Evolutionary conservation across 345 rosid species (phyloP).

Genomic region (Acer yangbiense): DNA sequence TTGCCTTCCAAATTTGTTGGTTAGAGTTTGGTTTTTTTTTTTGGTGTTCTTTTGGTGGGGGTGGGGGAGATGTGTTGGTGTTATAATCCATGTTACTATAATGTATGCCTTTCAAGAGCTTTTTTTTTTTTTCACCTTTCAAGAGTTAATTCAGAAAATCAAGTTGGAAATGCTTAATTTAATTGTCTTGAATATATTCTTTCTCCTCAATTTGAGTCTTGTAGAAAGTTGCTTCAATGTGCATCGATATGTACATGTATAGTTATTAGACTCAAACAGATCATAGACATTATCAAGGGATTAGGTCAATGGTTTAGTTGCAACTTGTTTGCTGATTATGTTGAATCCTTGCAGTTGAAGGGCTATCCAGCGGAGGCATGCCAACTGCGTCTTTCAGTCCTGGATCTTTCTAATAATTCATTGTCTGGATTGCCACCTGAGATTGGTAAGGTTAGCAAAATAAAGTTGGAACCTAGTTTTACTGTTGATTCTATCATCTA

Average conservation of each 20-base stretch:
- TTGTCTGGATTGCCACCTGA: slow-evolving; percentile 84
- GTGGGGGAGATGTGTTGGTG: neutral
- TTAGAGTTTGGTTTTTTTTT: too few relatives aligned
- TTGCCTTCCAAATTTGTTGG: neutral
- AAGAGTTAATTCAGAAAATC: neutral
- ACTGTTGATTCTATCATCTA: neutral
- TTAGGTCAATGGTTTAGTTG: neutral
- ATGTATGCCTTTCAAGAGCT: neutral
- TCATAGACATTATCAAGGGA: neutral
- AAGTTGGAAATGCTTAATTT: neutral
- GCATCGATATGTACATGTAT: neutral
- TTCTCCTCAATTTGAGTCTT: neutral
- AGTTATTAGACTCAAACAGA: neutral
- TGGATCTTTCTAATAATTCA: slow-evolving; percentile 94
- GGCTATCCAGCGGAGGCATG: slow-evolving; percentile 86
- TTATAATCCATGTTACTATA: neutral
- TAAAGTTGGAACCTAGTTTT: slow-evolving; percentile 17
- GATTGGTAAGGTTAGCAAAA: slow-evolving; percentile 60
- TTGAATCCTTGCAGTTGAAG: slow-evolving; percentile 62
- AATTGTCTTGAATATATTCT: neutral
- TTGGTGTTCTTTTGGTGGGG: neutral
- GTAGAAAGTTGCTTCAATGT: neutral
- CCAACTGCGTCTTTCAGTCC: slow-evolving; percentile 63
- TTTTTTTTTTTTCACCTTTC: neutral
- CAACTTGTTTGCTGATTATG: slow-evolving; percentile 19